Evolutionary conservation across 2,329 filamentous ascomycete species (phyloP).

Genomic region (Thermoascus crustaceus): DNA sequence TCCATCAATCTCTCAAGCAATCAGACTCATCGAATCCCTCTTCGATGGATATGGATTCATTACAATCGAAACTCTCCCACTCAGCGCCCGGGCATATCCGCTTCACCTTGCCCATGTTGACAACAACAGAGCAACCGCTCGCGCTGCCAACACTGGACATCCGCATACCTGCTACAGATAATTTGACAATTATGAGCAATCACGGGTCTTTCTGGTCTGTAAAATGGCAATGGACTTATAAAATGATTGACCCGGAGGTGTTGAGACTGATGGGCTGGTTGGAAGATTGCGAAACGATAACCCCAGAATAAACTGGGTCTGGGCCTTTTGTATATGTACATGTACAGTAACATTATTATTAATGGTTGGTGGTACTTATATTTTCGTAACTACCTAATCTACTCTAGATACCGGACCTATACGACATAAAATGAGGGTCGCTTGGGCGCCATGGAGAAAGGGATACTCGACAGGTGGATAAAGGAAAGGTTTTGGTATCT

Average conservation of each 20-base stretch:
- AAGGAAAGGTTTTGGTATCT: background rate
- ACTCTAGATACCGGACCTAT: too few species aligned
- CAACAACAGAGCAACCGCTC: constrained; percentile 14
- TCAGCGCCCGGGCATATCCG: constrained; percentile 29
- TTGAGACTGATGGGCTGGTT: constrained; percentile 25
- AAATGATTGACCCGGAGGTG: constrained; percentile 27
- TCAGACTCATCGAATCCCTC: constrained; percentile 1
- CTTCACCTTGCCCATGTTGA: constrained; percentile 36
- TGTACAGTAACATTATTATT: background rate
- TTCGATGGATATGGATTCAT: constrained; percentile 3
- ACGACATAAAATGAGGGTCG: too few species aligned
- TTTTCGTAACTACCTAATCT: constrained; percentile 1
- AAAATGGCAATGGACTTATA: constrained; percentile 34
- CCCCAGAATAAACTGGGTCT: too few species aligned
- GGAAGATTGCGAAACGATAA: too few species aligned
- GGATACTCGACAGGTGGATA: background rate
- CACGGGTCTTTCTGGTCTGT: constrained; percentile 19
- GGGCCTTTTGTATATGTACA: background rate
- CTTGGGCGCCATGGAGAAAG: background rate
- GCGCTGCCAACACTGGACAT: constrained; percentile 22
- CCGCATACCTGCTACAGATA: constrained; percentile 8
- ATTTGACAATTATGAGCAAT: constrained; percentile 4
- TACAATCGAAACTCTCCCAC: too few species aligned
- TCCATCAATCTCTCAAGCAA: constrained; percentile 11
- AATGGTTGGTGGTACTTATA: too few species aligned